phyloP scores from a whole-genome alignment of 805 yeast species.

The Candida chauliodis region DNA sequence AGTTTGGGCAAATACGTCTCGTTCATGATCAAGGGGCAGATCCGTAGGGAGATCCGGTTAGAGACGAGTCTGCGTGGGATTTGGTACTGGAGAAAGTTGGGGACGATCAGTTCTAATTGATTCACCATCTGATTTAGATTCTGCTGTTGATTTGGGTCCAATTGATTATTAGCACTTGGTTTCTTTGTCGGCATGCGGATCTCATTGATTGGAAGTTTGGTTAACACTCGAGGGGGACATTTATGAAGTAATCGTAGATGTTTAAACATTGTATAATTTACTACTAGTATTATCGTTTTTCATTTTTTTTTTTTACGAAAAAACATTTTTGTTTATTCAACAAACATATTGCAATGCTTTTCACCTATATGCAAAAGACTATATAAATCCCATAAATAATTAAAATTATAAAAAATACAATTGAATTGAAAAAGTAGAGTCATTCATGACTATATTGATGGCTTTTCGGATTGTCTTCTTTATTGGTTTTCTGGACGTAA shows the following conservation, averaged over 20 bases:
- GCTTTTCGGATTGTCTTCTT: too few species aligned
- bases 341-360: constrained; percentile 30
- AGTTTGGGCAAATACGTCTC: constrained; percentile 52
- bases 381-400: constrained; percentile 15
- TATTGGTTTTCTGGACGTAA: constrained; percentile 98
- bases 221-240: neutral
- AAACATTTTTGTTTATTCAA: constrained; percentile 37
- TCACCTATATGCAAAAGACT: constrained; percentile 26
- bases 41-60: constrained; percentile 45
- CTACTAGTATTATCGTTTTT: neutral
- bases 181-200: neutral
- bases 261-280: neutral
- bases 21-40: constrained; percentile 51
- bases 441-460: constrained; percentile 41
- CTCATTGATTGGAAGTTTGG: neutral
- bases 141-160: constrained; percentile 32
- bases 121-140: constrained; percentile 56
- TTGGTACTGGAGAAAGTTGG: constrained; percentile 44
- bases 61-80: constrained; percentile 45
- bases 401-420: constrained; percentile 13
- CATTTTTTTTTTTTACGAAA: neutral
- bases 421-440: constrained; percentile 27
- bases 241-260: neutral
- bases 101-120: constrained; percentile 45
- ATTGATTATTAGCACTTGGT: neutral